Base-by-base conservation (phyloP, 2,329 filamentous ascomycete genomes). In the Akanthomyces dipterigenus region DNA sequence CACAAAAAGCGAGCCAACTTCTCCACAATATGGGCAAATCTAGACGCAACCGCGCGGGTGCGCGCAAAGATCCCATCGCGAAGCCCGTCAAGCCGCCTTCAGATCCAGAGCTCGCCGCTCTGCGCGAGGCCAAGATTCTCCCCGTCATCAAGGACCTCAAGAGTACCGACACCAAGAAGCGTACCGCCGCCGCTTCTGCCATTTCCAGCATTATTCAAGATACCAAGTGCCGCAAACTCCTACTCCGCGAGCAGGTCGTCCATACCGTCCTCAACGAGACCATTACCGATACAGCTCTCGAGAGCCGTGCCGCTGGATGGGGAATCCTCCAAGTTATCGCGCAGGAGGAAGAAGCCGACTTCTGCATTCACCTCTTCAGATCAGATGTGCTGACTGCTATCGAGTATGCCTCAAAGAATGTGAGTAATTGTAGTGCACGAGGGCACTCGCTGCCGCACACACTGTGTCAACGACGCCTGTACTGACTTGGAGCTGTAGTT, bases 231-330 rank as follows among this genome's bases (percentile, higher is more conserved):
- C 80, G 87, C 64, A 88, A 88, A 72, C 71, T 89, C 61, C 78
- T 89, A 24, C 75, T 89, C 63, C 78, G 86, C 24, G 87, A 89
- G 72, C 84, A 88, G 71, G 78, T 89, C 65, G 85, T 89, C 48
- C 81, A 80, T 66, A 82, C 82, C 57, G 71, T 89, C 48, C 78
- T 89, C 63, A 84, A 80, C 36, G 83, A 88, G 75, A 87, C 84
- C 34, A 73, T 89, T 61, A 85, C 84, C 26, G 86, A 89, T 68
- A 75, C 80, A 42, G 83, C 79, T 62, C 75, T 87, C 57, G 85
- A 88, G 72, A 85, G 84, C 66, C 79, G 83, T 53, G 82, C 85
- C 48, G 83, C 85, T 22, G 87, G 85, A n/a, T 89, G 87, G 87
- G 81, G 82, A 14, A 86, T 88, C 65, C 74, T 89, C 57, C 79